Percentiles rank a stretch among this genome's conserved stretches.
phyloP scores from a whole-genome alignment of 805 yeast genomes.

The Kluyveromyces dobzhanskii region DNA sequence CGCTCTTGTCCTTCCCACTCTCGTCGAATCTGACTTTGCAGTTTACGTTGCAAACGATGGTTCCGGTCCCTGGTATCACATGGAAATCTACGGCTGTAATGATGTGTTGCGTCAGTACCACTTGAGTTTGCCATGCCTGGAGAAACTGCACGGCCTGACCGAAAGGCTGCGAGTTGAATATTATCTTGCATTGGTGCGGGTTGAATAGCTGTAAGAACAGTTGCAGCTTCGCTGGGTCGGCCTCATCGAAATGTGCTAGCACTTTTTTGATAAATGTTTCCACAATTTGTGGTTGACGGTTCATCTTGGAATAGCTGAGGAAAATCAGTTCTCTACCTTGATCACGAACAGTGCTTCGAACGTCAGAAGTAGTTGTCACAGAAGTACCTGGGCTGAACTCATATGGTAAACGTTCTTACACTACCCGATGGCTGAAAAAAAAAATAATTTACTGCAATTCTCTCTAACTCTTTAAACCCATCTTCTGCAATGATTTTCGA shows the following conservation, averaged over 20 bases:
- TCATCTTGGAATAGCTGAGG: no score
- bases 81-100: conserved; percentile 61
- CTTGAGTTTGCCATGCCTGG: conserved; percentile 25
- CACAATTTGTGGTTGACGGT: conserved; percentile 21
- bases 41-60: conserved; percentile 40
- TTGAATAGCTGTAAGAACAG: conserved; percentile 23
- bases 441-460: no score
- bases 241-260: conserved; percentile 28
- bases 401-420: no score
- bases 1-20: conserved; percentile 57
- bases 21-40: conserved; percentile 70
- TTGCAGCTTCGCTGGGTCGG: conserved; percentile 23
- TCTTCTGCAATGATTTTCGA: no score
- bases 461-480: no score
- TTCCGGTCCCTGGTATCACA: conserved; percentile 55
- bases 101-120: conserved; percentile 47
- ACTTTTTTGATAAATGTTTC: conserved; percentile 28
- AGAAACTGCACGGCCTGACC: conserved; percentile 23
- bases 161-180: conserved; percentile 26
- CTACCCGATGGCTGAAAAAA: no score
- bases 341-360: no score
- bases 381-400: no score
- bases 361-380: no score
- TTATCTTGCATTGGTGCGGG: conserved; percentile 20
- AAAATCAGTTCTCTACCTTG: no score